Evolutionary conservation across 768 basidiomycete genomes (phyloP).

Genomic region (Boletus barrowsii): DNA sequence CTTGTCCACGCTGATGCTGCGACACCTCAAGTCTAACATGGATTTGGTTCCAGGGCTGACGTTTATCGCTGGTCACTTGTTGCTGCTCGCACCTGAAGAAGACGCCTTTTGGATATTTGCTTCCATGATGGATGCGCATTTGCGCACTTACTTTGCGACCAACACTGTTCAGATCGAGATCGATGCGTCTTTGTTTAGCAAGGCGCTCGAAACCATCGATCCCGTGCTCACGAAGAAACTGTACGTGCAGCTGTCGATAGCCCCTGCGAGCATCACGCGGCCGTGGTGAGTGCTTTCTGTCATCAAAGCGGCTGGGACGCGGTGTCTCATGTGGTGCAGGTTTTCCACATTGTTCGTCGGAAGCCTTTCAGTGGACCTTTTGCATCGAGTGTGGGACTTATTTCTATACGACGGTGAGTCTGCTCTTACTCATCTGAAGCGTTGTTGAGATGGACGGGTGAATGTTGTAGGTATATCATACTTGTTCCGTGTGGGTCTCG

Average conservation of each 20-base stretch:
- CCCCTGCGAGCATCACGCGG: conserved; percentile 54
- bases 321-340: conserved; percentile 38
- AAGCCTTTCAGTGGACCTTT: conserved; percentile 57
- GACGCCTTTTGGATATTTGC: conserved; percentile 91
- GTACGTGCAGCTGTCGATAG: conserved; percentile 60
- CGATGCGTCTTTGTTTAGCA: conserved; percentile 67
- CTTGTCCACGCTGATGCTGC: not conserved
- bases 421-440: not conserved
- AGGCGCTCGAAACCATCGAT: conserved; percentile 65
- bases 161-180: conserved; percentile 66
- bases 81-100: conserved; percentile 77
- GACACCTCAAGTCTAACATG: not conserved
- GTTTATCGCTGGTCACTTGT: conserved; percentile 65
- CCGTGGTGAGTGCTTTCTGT: conserved; percentile 49
- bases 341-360: conserved; percentile 72
- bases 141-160: conserved; percentile 73
- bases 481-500: conserved; percentile 71
- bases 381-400: conserved; percentile 79
- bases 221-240: conserved; percentile 60
- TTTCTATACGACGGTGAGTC: conserved; percentile 74
- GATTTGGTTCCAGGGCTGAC: conserved; percentile 50
- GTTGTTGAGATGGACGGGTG: conserved; percentile 1
- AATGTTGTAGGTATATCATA: conserved; percentile 59
- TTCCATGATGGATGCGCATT: conserved; percentile 79
- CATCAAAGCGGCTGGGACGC: not conserved